Evolutionary conservation across 257 asterid species (phyloP), one percentile per base, ranked within the genome.

Genomic region (Orobanche coerulescens): DNA sequence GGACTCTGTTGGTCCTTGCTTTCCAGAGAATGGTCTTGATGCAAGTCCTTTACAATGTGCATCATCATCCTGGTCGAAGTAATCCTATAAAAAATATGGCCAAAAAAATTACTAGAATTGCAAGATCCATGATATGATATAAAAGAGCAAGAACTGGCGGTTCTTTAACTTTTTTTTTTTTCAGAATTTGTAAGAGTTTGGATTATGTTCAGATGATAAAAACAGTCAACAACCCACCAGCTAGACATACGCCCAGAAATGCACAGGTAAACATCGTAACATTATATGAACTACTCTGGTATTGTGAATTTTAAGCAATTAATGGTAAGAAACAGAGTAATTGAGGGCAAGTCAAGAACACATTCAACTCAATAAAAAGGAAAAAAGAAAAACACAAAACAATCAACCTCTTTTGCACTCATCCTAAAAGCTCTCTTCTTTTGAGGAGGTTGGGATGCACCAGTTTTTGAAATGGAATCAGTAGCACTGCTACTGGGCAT

Each of bases 331-430:
- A 62, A 37, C 39, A 57, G 7, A 14, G 23, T 22, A 49, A 13
- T 20, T 43, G 11, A 18, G 18, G 23, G 26, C 69, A 12, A 25
- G 16, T 33, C 37, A 11, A 20, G 31, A 51, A 42, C 6, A 54
- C 0, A 37, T 1, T 18, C 36, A 14, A 37, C 20, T 18, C n/a
- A n/a, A n/a, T n/a, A n/a, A n/a, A 54, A 49, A 67, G 36, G 34
- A 53, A 12, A 16, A 15, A n/a, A 16, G 61, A 43, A 16, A 37
- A 52, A 63, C 42, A 25, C 33, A 54, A 43, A 67, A 50, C 66
- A 39, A 4, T 26, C 40, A 69, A 87, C 97, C 95, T 90, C 98
- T 62, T 71, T 78, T 5, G 85, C 86, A 62, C 79, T 82, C 84
- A 86, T 88, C 81, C 76, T 77, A 72, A 86, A 84, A 62, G 82